Evolutionary conservation across 345 rosid genomes (phyloP).

Genomic region (Brassica carinata): DNA sequence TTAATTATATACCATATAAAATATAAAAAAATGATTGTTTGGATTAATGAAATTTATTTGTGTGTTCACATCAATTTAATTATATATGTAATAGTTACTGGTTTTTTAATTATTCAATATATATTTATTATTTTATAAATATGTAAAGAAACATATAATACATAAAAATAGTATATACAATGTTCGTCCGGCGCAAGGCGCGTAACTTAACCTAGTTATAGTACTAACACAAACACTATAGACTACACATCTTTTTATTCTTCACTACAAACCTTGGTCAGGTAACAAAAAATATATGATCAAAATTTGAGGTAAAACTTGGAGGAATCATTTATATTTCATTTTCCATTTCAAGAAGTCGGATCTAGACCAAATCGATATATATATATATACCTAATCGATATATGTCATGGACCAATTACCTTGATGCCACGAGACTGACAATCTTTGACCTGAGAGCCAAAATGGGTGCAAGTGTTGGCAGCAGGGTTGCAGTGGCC

Average conservation of each 20-base stretch:
- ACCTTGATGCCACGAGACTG: slow-evolving; percentile 53
- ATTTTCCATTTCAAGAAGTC: not conserved
- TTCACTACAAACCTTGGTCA: not conserved
- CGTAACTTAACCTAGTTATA: too few relatives aligned
- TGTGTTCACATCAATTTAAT: too few relatives aligned
- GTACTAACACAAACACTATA: not conserved
- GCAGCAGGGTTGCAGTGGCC: slow-evolving; percentile 60
- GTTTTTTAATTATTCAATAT: too few relatives aligned
- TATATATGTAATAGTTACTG: too few relatives aligned
- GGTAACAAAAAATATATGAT: not conserved
- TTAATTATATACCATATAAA: too few relatives aligned
- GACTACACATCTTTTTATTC: not conserved
- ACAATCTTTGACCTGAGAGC: slow-evolving; percentile 48
- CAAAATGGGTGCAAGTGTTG: slow-evolving; percentile 42
- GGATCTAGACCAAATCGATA: not conserved
- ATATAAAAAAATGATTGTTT: too few relatives aligned
- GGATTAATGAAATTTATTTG: too few relatives aligned
- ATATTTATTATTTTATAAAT: too few relatives aligned
- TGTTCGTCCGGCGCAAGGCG: too few relatives aligned
- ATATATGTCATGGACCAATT: slow-evolving; percentile 12
- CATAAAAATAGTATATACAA: too few relatives aligned
- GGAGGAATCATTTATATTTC: not conserved
- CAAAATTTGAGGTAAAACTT: not conserved
- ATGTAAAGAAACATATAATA: too few relatives aligned
- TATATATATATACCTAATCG: not conserved